Conservation (phyloP, 2,329 filamentous ascomycete species). For the Passalora sequoiae region DNA sequence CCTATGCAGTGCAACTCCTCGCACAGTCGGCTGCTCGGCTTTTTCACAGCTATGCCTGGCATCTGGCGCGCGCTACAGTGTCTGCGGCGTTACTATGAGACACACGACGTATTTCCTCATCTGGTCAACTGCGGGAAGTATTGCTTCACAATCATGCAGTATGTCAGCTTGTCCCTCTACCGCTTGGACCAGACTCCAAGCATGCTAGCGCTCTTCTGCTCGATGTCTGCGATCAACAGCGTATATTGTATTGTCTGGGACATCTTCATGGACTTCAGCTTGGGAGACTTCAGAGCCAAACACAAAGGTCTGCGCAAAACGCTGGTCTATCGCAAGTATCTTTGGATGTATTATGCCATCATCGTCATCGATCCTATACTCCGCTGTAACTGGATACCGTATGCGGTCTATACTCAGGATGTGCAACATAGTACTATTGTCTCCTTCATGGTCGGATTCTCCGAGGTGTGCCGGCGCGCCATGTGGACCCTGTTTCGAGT, state of each 20-base stretch:
- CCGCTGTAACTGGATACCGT: slow-evolving; percentile 92
- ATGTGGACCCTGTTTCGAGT: slow-evolving; percentile 92
- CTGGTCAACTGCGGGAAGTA: slow-evolving; percentile 92
- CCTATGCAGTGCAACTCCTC: slow-evolving; percentile 77
- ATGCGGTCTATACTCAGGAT: slow-evolving; percentile 74
- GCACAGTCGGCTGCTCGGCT: slow-evolving; percentile 77
- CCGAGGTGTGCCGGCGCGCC: slow-evolving; percentile 77
- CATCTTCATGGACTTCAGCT: slow-evolving; percentile 81
- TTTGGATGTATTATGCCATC: slow-evolving; percentile 80
- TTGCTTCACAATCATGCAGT: slow-evolving; percentile 72
- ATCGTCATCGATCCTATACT: slow-evolving; percentile 80
- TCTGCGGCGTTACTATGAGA: slow-evolving; percentile 81
- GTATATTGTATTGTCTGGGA: slow-evolving; percentile 89
- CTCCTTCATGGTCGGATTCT: slow-evolving; percentile 71
- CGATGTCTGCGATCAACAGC: slow-evolving; percentile 74
- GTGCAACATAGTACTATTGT: slow-evolving; percentile 76
- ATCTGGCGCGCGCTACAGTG: slow-evolving; percentile 92
- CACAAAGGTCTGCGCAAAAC: slow-evolving; percentile 66
- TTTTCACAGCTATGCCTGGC: slow-evolving; percentile 75
- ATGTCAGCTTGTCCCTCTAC: slow-evolving; percentile 74
- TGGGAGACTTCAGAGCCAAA: slow-evolving; percentile 68
- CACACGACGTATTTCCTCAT: slow-evolving; percentile 82
- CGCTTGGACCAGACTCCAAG: slow-evolving; percentile 60
- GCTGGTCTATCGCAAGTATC: slow-evolving; percentile 65
- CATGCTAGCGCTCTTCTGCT: slow-evolving; percentile 67